Base-by-base conservation (phyloP, 495 filamentous ascomycete species). In the Achaetomiella virescens region DNA sequence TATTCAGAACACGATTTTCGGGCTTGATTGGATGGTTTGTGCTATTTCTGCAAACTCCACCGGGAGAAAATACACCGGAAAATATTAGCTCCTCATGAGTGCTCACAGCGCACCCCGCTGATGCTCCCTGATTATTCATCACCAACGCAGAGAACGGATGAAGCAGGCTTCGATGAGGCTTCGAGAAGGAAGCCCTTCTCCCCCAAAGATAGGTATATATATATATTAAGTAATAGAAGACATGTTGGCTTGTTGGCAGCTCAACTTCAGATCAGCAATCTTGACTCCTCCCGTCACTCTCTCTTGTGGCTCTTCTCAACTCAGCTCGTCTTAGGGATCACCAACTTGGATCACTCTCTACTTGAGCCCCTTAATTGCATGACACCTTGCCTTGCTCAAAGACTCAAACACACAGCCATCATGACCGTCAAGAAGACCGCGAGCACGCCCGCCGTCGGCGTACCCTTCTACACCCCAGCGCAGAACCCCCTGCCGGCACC, bases 401-500 rank as follows among this genome's bases (percentile, higher is more conserved):
- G 22, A n/a, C 18, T 18, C 18, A 38, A 33, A 41, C 35, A 54
- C 22, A 49, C 22, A 55, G 17, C 14, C 38, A 54, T 27, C 40
- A 58, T 61, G 51, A 53, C 58, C 14, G 31, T 56, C 52, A 41
- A 57, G 25, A 55, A 55, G 42, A 57, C 64, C 36, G 42, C 48
- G 25, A 60, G 41, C 59, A 40, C 59, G 0, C 38, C 57, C 17
- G 57, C 57, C 20, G 29, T 55, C 6, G 71, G 72, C 58, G 59
- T 61, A 33, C 73, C 82, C 44, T 86, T 74, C 67, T 88, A 78
- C 67, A 86, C 83, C 1, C 82, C 84, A 14, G 72, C 66, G 24
- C 81, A 86, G 66, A 65, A 72, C 6, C 76, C 76, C 70, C 79
- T 27, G 72, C 75, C 11, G 84, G 83, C 31, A 81, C 79, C 2